Evolutionary conservation across 257 asterid species (phyloP), one percentile per base, ranked within the genome.

Genomic region (Jacaranda mimosifolia): DNA sequence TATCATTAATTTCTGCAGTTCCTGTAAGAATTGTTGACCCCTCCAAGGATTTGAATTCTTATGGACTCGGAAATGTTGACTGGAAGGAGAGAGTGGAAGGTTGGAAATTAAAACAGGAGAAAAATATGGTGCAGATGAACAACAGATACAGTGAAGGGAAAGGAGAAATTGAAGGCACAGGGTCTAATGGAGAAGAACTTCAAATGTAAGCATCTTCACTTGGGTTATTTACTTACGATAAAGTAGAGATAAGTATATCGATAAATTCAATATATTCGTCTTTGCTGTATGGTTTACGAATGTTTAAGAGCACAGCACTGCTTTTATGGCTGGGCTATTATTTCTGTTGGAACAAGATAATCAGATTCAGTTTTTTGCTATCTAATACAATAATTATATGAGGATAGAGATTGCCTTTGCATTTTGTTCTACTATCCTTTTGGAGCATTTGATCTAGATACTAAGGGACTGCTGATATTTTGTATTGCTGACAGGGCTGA

Each of bases 81-180:
- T 92, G 97, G 97, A 92, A 92, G 83, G 97, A 92, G 85, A 86
- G 97, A 72, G 97, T 92, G 40, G 96, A 92, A 60, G 88, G 96
- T 21, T 92, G 97, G 97, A 92, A 88, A 68, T 83, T 87, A 36
- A 89, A 89, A 68, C 93, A 89, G 81, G 93, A 89, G 71, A 89
- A 84, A 77, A 89, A 85, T 74, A 63, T 81, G 59, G 87, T 79
- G 82, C 96, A 89, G 11, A 83, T 86, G 89, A 82, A 73, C 80
- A 83, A 86, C 77, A 83, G 83, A 83, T 86, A 84, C 80, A 76
- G 88, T 68, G 94, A 91, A 67, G 94, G 92, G 36, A 91, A 86
- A 77, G 92, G 93, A 78, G 96, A 91, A 74, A 89, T 79, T 72
- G 96, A 91, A 85, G 89, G 94, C 67, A 90, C 96, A 4, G 92